Conservation (phyloP, 768 basidiomycete genomes). For the Asterophora parasitica region DNA sequence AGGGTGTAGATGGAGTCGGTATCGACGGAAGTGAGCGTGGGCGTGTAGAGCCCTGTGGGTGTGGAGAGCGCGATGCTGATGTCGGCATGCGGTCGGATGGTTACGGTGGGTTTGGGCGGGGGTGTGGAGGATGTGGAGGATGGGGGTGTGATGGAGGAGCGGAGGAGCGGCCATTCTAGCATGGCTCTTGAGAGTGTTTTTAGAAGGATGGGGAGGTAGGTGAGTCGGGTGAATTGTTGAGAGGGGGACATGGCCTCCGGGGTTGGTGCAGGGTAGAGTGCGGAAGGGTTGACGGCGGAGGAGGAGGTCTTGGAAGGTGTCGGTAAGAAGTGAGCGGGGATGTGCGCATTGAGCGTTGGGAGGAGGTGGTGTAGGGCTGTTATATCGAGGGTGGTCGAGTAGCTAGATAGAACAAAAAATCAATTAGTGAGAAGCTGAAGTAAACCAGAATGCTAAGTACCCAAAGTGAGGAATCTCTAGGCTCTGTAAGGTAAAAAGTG, state of each 20-base stretch:
- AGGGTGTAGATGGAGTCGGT: slow-evolving; percentile 53
- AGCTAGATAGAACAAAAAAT: slow-evolving; percentile 41
- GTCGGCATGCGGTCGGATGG: slow-evolving; percentile 70
- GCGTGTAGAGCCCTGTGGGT: slow-evolving; percentile 79
- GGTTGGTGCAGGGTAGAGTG: slow-evolving; percentile 33
- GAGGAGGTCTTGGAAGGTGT: slow-evolving; percentile 16
- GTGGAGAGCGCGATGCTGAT: slow-evolving; percentile 76
- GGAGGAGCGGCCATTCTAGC: slow-evolving; percentile 81
- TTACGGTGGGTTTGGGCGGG: slow-evolving; percentile 56
- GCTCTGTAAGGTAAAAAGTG: slow-evolving; percentile 42
- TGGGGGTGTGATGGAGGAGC: slow-evolving; percentile 60
- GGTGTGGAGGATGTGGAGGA: slow-evolving; percentile 23
- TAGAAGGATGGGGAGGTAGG: slow-evolving; percentile 78
- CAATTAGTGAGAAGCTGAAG: not conserved
- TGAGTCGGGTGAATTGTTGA: slow-evolving; percentile 60
- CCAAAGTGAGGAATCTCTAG: slow-evolving; percentile 85
- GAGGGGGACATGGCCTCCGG: slow-evolving; percentile 42
- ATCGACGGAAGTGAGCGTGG: slow-evolving; percentile 57
- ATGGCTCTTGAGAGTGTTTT: slow-evolving; percentile 79
- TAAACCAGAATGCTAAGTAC: slow-evolving; percentile 27
- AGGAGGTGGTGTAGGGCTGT: slow-evolving; percentile 62
- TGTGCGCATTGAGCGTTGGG: slow-evolving; percentile 61
- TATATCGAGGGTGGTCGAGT: slow-evolving; percentile 71
- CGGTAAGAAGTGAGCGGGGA: slow-evolving; percentile 52
- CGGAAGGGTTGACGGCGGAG: slow-evolving; percentile 33